Evolutionary conservation across 2,329 filamentous ascomycete species (phyloP).

Genomic region (Cordyceps farinosa): DNA sequence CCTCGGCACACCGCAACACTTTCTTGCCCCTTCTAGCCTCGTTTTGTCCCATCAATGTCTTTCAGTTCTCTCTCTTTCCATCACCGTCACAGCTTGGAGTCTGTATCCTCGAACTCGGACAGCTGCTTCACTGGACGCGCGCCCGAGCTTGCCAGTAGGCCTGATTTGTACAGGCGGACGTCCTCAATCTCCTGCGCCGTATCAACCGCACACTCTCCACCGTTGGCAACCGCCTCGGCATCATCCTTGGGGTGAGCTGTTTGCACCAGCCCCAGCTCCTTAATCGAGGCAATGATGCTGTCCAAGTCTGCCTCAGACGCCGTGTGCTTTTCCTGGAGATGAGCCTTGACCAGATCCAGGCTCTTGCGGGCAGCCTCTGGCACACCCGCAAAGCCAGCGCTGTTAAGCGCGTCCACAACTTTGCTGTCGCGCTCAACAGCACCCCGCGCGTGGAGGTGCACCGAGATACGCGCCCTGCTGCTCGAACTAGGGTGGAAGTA

Average conservation of each 20-base stretch:
- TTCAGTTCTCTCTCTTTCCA: not conserved
- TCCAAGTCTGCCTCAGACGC: conserved; percentile 48
- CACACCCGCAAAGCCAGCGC: conserved; percentile 34
- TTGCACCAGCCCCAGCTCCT: conserved; percentile 40
- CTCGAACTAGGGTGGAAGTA: conserved; percentile 73
- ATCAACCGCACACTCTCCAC: conserved; percentile 41
- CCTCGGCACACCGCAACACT: not conserved
- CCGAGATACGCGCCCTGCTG: conserved; percentile 73
- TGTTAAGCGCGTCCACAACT: conserved; percentile 38
- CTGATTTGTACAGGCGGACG: conserved; percentile 75
- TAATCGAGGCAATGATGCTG: conserved; percentile 44
- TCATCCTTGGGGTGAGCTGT: conserved; percentile 34
- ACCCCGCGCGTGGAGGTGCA: conserved; percentile 77
- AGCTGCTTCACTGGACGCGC: conserved; percentile 71
- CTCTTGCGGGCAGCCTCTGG: conserved; percentile 46
- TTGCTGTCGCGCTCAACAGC: conserved; percentile 44
- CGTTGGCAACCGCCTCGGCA: conserved; percentile 35
- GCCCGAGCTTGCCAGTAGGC: conserved; percentile 67
- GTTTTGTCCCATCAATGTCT: not conserved
- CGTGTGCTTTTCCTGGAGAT: conserved; percentile 46
- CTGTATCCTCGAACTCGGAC: conserved; percentile 80
- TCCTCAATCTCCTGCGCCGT: conserved; percentile 64
- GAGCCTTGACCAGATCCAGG: conserved; percentile 45
- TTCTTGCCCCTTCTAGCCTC: not conserved
- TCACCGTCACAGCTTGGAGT: conserved; percentile 64